phyloP scores from a whole-genome alignment of 345 rosid genomes.

The Anastatica hierochuntica region DNA sequence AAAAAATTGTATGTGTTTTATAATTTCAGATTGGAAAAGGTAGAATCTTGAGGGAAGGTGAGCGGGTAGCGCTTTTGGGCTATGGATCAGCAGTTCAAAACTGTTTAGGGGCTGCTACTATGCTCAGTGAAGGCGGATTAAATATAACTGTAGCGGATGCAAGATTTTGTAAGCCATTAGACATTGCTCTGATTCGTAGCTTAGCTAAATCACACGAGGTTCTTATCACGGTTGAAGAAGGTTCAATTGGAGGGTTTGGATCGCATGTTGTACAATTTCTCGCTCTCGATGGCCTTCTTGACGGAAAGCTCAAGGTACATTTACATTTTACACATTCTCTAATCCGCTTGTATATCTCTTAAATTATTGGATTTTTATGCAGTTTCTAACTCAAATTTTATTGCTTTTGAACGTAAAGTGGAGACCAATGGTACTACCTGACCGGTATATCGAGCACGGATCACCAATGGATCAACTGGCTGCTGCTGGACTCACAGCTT shows the following conservation, averaged over 20 bases:
- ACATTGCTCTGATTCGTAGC: constrained; percentile 60
- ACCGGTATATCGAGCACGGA: constrained; percentile 82
- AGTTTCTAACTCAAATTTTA: no score
- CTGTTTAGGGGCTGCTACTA: constrained; percentile 65
- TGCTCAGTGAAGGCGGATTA: constrained; percentile 45
- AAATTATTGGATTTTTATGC: no score
- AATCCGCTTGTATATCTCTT: no score
- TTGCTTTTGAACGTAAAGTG: constrained; percentile 50
- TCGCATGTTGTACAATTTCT: constrained; percentile 94
- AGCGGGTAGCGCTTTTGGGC: constrained; percentile 75
- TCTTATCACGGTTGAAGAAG: constrained; percentile 88
- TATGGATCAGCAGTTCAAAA: constrained; percentile 86
- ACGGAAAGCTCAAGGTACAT: constrained; percentile 70
- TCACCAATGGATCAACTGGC: constrained; percentile 73
- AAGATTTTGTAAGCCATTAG: constrained; percentile 86
- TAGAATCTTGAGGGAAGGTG: constrained; percentile 74
- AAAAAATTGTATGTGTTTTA: no score
- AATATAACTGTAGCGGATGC: constrained; percentile 76
- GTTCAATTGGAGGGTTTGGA: constrained; percentile 93
- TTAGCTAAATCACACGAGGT: constrained; percentile 80
- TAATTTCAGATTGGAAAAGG: constrained; percentile 73
- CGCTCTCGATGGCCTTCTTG: constrained; percentile 84
- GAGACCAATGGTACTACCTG: constrained; percentile 88
- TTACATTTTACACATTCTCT: neutral
- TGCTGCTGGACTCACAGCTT: constrained; percentile 79